Conservation (phyloP, 257 asterid species). For the Marsdenia floribunda region DNA sequence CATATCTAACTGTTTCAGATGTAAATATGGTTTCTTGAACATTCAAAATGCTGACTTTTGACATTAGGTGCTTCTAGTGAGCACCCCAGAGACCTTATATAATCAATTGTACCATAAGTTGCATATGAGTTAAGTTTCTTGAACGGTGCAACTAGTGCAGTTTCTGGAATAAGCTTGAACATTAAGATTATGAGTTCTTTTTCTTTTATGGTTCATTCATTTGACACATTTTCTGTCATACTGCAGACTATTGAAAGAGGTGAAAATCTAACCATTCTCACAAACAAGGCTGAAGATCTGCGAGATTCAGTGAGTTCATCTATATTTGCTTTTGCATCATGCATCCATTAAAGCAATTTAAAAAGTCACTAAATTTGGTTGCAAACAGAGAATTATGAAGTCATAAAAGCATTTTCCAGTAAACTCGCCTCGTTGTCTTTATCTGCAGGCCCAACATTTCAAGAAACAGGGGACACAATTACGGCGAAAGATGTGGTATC, state of each 20-base stretch:
- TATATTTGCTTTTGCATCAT: background rate
- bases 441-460: constrained; percentile 57
- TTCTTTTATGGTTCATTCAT: background rate
- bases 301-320: constrained; percentile 54
- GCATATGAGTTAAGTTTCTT: background rate
- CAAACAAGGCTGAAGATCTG: constrained; percentile 67
- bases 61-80: background rate
- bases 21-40: background rate
- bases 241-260: constrained; percentile 80
- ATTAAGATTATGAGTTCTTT: background rate
- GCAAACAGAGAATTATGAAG: background rate
- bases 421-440: constrained; percentile 2
- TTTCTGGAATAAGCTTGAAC: background rate
- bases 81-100: background rate
- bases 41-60: background rate
- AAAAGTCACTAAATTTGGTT: background rate
- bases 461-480: constrained; percentile 52
- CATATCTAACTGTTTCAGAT: background rate
- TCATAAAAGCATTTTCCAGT: background rate
- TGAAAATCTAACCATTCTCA: constrained; percentile 53
- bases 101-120: background rate
- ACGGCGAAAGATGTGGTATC: constrained; percentile 83
- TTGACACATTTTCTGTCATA: constrained; percentile 10
- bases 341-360: background rate
- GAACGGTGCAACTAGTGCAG: background rate